Evolutionary conservation across 768 basidiomycete species (phyloP), one percentile per base, ranked within the genome.

Genomic region (Xanthoconium purpureum): DNA sequence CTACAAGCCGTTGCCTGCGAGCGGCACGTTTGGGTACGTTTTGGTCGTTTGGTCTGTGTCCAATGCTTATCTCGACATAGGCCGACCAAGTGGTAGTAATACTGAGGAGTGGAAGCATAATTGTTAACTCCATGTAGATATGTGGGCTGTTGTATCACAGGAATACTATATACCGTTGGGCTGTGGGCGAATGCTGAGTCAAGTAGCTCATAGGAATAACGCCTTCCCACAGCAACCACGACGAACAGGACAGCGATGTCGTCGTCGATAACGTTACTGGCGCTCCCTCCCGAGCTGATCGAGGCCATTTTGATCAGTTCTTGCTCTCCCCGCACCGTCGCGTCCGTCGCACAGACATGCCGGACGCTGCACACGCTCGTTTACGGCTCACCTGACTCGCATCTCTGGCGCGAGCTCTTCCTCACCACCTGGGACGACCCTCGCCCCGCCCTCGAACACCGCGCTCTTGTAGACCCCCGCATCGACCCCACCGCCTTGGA

Each of bases 351-450:
- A 14, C 73, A 69, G 50, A 75, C 78, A 9, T 76, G 73, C 52
- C 64, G 59, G 15, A 60, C 56, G n/a, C 56, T 80, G 43, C 64
- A 63, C 47, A 59, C 64, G 13, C 68, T 80, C 29, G 68, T 80
- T 14, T 73, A 77, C 52, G 48, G 52, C 11, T 65, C 71, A 0
- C 56, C 65, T 0, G 69, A 76, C 56, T 61, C 71, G 30, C 72
- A 77, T 58, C 66, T 82, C 30, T 83, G 82, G 82, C 66, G 78
- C 28, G 72, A 75, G 37, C 68, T 82, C 33, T 83, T 78, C 62
- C 73, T 83, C 24, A 64, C 73, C 1, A 71, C 68, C 2, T 83
- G 81, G 64, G 82, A 83, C 54, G 80, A 83, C 53, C 82, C 81
- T 0, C 68, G 79, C 33, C 62, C 65, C 12, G 73, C 72, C 8